Conservation (phyloP, 768 basidiomycete species). For the Clitopilus passeckerianus region DNA sequence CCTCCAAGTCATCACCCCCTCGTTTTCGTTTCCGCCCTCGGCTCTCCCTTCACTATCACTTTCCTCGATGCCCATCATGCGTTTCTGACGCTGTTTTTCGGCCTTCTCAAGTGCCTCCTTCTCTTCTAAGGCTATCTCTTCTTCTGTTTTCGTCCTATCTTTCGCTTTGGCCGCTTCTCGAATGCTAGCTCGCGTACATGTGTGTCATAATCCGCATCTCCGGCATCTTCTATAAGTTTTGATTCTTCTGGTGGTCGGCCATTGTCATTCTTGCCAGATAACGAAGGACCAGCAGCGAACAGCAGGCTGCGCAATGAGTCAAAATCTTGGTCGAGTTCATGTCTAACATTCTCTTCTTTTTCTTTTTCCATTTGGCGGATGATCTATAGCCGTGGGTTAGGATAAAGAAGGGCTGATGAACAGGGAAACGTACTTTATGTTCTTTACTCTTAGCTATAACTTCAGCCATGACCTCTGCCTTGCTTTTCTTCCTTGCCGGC, state of each 20-base stretch:
- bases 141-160: conserved; percentile 94
- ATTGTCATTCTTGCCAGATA: conserved; percentile 16
- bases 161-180: conserved; percentile 93
- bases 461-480: conserved; percentile 96
- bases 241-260: conserved; percentile 8
- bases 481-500: conserved; percentile 84
- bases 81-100: conserved; percentile 67
- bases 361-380: conserved; percentile 86
- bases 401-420: conserved; percentile 7
- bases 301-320: conserved; percentile 75
- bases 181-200: conserved; percentile 90
- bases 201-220: conserved; percentile 81
- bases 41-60: conserved; percentile 58
- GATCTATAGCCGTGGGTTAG: conserved; percentile 39
- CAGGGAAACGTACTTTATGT: conserved; percentile 66
- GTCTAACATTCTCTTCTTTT: conserved; percentile 78
- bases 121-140: conserved; percentile 86
- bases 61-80: conserved; percentile 83
- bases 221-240: conserved; percentile 22
- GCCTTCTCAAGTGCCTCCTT: conserved; percentile 84
- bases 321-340: conserved; percentile 86
- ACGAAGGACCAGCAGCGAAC: conserved; percentile 47
- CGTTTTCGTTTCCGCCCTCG: conserved; percentile 44
- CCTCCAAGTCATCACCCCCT: conserved; percentile 88
- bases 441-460: conserved; percentile 97